These are phyloP conservation scores for Castanea crenata DNA, from an alignment of 306 rosid genomes.

Conservation along the genomic window DNA sequence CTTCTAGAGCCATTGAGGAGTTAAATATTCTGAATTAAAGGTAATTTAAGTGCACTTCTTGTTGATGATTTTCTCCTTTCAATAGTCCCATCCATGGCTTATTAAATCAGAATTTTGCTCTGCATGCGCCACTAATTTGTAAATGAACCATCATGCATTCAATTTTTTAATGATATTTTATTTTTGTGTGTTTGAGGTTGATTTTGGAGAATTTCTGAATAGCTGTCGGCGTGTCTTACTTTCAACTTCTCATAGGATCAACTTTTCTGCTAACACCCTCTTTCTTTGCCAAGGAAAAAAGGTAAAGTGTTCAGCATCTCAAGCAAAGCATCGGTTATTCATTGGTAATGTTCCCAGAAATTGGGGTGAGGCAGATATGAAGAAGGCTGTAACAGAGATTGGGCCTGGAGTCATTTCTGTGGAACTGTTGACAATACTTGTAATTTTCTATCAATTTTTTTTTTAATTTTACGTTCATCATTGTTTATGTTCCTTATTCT, in stretches of 20 bases:
- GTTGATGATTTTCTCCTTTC: slow-evolving; percentile 1
- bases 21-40: slow-evolving; percentile 56
- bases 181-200: background rate
- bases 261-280: background rate
- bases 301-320: slow-evolving; percentile 60
- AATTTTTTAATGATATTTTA: background rate
- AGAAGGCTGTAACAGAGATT: slow-evolving; percentile 42
- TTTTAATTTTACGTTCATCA: background rate
- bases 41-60: slow-evolving; percentile 28
- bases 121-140: background rate
- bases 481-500: background rate
- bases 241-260: background rate
- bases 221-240: background rate
- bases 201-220: background rate
- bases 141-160: background rate
- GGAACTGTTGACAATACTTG: slow-evolving; percentile 55
- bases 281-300: slow-evolving; percentile 44
- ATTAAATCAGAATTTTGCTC: background rate
- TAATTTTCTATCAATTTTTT: background rate
- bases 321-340: slow-evolving; percentile 61
- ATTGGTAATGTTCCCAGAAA: slow-evolving; percentile 68
- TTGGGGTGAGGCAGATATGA: slow-evolving; percentile 61
- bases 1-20: slow-evolving; percentile 45
- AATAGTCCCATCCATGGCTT: background rate
- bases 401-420: slow-evolving; percentile 67